Evolutionary conservation across 306 rosid genomes (phyloP).

Genomic region (Vicia villosa): DNA sequence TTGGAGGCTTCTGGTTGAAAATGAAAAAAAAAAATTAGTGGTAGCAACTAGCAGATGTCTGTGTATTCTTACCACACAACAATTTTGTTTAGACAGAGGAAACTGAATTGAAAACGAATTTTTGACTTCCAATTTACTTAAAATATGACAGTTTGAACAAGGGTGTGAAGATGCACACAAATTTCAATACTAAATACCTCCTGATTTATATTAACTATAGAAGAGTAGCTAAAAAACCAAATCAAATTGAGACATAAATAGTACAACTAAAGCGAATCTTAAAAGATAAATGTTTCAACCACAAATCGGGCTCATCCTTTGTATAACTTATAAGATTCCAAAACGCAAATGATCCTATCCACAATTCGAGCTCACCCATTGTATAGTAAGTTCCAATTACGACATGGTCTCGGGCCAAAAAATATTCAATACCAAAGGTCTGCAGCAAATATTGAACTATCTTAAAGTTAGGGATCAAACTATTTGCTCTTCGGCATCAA

Average conservation of each 20-base stretch:
- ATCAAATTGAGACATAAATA: not conserved
- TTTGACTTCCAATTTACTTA: too few relatives aligned
- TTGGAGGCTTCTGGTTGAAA: too few relatives aligned
- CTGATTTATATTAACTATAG: not conserved
- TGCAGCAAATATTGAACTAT: not conserved
- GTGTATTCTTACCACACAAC: too few relatives aligned
- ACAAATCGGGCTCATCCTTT: not conserved
- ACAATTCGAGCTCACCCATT: not conserved
- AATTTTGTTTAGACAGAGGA: too few relatives aligned
- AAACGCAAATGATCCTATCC: constrained; percentile 12
- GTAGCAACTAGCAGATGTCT: too few relatives aligned
- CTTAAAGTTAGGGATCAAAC: not conserved
- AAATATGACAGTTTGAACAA: too few relatives aligned
- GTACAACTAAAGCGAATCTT: not conserved
- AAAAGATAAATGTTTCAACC: not conserved
- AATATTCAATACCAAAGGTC: not conserved
- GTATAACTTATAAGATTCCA: not conserved
- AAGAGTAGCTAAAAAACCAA: not conserved
- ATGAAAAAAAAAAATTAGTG: too few relatives aligned
- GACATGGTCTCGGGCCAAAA: not conserved
- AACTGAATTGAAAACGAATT: too few relatives aligned
- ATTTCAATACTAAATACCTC: not conserved
- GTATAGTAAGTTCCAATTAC: not conserved
- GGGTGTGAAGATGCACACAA: not conserved
- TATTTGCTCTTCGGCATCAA: constrained; percentile 8